phyloP scores from a whole-genome alignment of 805 yeast species.

The Pichia ethanolica region DNA sequence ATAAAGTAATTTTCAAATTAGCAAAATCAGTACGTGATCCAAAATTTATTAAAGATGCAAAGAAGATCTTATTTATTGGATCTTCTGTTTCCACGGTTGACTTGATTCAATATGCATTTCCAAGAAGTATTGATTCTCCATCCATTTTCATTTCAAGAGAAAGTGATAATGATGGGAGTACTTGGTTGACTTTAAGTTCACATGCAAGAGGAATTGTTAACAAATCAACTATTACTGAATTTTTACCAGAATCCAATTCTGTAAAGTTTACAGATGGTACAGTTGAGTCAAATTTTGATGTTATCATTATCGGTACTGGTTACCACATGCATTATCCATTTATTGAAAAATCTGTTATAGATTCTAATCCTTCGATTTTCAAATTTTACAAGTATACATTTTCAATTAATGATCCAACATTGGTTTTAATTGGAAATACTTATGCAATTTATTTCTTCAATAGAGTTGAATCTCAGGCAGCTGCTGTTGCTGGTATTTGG shows the following conservation, averaged over 20 bases:
- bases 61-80: constrained; percentile 38
- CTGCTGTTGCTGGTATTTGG: constrained; percentile 52
- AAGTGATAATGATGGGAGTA: not conserved
- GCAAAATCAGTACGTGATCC: constrained; percentile 47
- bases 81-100: constrained; percentile 35
- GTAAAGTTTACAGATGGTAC: constrained; percentile 30
- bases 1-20: constrained; percentile 43
- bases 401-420: constrained; percentile 35
- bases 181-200: constrained; percentile 10
- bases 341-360: constrained; percentile 11
- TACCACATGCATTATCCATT: constrained; percentile 42
- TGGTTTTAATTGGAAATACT: constrained; percentile 35
- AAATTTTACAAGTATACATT: constrained; percentile 29
- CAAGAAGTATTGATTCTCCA: constrained; percentile 20
- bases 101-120: constrained; percentile 30
- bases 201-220: constrained; percentile 13
- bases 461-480: constrained; percentile 42
- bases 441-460: constrained; percentile 39
- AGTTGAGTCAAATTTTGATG: constrained; percentile 28
- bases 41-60: constrained; percentile 30
- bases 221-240: constrained; percentile 15
- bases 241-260: constrained; percentile 14
- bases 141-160: constrained; percentile 16
- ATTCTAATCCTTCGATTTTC: constrained; percentile 2
- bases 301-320: constrained; percentile 44